Evolutionary conservation across 129 eudicot species (phyloP), one percentile per base, ranked within the genome.

Genomic region (Tanacetum coccineum): DNA sequence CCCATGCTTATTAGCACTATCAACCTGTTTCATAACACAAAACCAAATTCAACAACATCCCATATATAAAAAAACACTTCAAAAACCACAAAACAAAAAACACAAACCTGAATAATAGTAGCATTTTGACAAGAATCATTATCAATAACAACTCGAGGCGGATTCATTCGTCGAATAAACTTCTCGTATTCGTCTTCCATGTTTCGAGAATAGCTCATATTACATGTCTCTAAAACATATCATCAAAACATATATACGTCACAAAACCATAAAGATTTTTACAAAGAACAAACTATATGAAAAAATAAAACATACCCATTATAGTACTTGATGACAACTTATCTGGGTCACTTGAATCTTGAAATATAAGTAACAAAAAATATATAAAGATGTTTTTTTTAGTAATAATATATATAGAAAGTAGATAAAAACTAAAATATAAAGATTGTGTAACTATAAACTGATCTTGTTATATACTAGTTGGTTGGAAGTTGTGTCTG

Each of bases 101-200:
- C 48, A 51, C 65, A 64, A 44, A 88, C 96, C 86, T 85, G 88
- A 56, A 88, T 82, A 18, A 88, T 83, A 58, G 96, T 88, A 9
- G 86, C 96, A 72, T 76, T 85, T 63, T 82, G 80, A 78, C 91
- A 84, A 59, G 84, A 80, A 44, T 80, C 91, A 64, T 88, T 88
- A 52, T 88, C 88, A 71, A 88, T 78, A 6, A 84, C 91, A 42
- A 88, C 96, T 78, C 91, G 64, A 10, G 97, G 97, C 32, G 97
- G 97, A 47, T 90, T 86, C 97, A 90, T 86, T 79, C 97, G 81
- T 79, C 91, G 83, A 64, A 90, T 78, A 47, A 90, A 70, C 55
- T 90, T 90, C 88, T 90, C 88, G 80, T 90, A 90, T 56, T 90
- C 97, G 61, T 86, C 95, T 75, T 80, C 90, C 87, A 83, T 86